Percentiles rank a stretch among this genome's conserved stretches.
Conservation (phyloP, 2,329 filamentous ascomycete genomes). For the Fusarium pseudonygamai region DNA sequence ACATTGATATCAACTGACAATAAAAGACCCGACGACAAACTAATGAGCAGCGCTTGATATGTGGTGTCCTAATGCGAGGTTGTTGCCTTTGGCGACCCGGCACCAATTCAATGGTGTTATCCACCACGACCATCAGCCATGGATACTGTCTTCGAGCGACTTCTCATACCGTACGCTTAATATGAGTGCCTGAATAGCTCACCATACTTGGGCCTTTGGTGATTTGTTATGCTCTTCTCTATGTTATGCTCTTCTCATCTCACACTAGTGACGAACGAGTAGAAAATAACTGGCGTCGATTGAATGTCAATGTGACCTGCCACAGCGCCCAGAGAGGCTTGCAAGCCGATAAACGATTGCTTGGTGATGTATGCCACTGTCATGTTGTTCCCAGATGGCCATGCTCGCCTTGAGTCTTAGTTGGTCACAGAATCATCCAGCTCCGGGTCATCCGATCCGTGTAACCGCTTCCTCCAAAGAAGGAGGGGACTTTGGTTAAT, state of each 20-base stretch:
- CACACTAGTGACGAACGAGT: not conserved
- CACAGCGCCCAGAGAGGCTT: no score
- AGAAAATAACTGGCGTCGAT: not conserved
- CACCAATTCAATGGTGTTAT: not conserved
- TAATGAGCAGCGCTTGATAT: no score
- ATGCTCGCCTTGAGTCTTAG: not conserved
- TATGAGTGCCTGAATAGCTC: no score
- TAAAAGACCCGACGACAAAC: not conserved
- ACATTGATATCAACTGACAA: no score
- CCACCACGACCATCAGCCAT: not conserved
- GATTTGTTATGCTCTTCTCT: not conserved
- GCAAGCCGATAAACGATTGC: no score
- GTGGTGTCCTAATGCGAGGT: not conserved
- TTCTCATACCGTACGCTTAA: not conserved
- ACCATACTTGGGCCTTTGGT: not conserved
- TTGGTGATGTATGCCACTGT: not conserved
- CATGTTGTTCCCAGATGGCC: not conserved
- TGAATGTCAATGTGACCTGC: not conserved
- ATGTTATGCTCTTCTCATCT: not conserved
- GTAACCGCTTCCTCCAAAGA: not conserved
- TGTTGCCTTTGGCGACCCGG: not conserved
- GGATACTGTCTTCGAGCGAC: not conserved
- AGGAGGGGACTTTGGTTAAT: not conserved
- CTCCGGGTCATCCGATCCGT: not conserved
- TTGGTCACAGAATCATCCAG: not conserved